Percentiles rank a stretch among this genome's conserved stretches.
Evolutionary conservation across 2,329 filamentous ascomycete genomes (phyloP).

Genomic region (Ambrosiella xylebori): DNA sequence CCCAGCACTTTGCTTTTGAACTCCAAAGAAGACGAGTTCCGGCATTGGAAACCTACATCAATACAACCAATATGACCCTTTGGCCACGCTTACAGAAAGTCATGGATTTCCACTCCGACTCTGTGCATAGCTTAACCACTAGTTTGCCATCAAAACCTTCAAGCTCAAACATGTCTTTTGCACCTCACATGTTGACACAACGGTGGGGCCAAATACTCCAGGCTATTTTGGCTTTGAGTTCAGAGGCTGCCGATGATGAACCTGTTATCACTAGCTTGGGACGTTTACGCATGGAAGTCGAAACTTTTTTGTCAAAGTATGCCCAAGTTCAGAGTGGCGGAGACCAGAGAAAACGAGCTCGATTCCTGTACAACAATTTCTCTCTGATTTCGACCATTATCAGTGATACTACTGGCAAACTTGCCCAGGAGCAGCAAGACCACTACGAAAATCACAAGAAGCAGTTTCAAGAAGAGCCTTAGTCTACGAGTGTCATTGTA

Average conservation of each 20-base stretch:
- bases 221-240: conserved; percentile 64
- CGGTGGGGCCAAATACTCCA: conserved; percentile 88
- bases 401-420: conserved; percentile 54
- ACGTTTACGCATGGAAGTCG: conserved; percentile 63
- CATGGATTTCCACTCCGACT: conserved; percentile 86
- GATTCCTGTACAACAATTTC: conserved; percentile 93
- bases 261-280: conserved; percentile 69
- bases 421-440: conserved; percentile 56
- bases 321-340: conserved; percentile 47
- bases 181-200: conserved; percentile 82
- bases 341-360: conserved; percentile 63
- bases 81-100: conserved; percentile 92
- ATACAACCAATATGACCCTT: conserved; percentile 84
- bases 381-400: conserved; percentile 89
- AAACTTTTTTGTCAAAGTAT: conserved; percentile 63
- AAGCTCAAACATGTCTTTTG: conserved; percentile 33
- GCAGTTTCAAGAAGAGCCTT: conserved; percentile 32
- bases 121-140: conserved; percentile 48
- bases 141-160: conserved; percentile 30
- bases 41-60: conserved; percentile 77
- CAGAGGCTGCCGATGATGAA: conserved; percentile 87
- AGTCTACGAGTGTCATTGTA: not conserved
- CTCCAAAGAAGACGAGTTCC: conserved; percentile 82
- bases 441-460: conserved; percentile 54
- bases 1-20: conserved; percentile 87